Base-by-base conservation (phyloP, 345 rosid genomes). In the Cardamine chenopodiifolia region DNA sequence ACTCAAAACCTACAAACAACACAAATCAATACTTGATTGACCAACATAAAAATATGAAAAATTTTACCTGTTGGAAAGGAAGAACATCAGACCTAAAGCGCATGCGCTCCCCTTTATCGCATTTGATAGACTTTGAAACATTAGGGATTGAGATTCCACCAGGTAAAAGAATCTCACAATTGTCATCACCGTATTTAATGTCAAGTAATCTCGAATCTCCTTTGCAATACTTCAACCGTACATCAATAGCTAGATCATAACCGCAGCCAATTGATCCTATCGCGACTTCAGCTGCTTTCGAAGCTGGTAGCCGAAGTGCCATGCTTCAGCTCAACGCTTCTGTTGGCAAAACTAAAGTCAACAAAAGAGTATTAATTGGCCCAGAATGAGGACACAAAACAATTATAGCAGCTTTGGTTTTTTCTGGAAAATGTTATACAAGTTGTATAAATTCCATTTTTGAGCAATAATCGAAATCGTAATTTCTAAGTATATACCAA, bases 31-130 rank as follows among this genome's bases (percentile, higher is more conserved):
- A 45, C 48, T 55, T 64, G 34, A 37, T 3, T 15, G 25, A 50
- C 18, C 2, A 31, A 62, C 54, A 45, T 1, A 56, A 73, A 37
- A 2, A 64, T 2, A 20, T 5, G 31, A 13, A 34, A 29, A 42
- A 8, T 0, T 26, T 19, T 63, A 93, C 97, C 97, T 93, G 98
- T 70, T 89, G 97, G 73, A 91, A 93, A 74, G 97, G 83, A 45
- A 91, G 86, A 74, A 88, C 88, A 80, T 91, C 98, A 11, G 97
- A 93, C 78, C 86, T 76, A 70, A 93, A 91, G 60, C 96, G 78
- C 22, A 81, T 93, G 26, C 97, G 88, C 78, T 93, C 98, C 12
- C 98, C 98, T 82, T 91, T 93, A 72, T 91, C 98, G 44, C 99
- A 95, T 78, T 92, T 90, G 26, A 95, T 88, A 20, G 91, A 89